Conservation (phyloP, 371 early-diverging fungal species). For the Mortierella polycephala region DNA sequence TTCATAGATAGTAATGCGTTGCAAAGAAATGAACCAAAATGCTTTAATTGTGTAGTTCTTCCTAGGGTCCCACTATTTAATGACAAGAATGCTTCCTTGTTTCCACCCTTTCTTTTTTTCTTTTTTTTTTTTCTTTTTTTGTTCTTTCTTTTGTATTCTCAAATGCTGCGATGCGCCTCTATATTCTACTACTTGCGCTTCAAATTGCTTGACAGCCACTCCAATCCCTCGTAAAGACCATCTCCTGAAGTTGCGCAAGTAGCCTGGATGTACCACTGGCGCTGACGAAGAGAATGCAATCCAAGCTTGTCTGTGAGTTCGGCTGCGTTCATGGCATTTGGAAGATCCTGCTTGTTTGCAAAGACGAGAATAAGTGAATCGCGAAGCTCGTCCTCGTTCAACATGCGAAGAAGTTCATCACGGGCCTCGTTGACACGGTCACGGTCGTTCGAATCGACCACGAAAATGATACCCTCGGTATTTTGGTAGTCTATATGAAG, state of each 20-base stretch:
- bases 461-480: conserved; percentile 94
- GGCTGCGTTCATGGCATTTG: conserved; percentile 86
- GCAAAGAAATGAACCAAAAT: not conserved
- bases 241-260: conserved; percentile 95
- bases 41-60: not conserved
- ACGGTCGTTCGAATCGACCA: conserved; percentile 94
- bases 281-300: conserved; percentile 81
- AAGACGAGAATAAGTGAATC: conserved; percentile 86
- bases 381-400: conserved; percentile 89
- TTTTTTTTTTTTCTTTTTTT: conserved; percentile 12
- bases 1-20: too few relatives aligned
- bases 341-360: conserved; percentile 94
- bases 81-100: conserved; percentile 5
- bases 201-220: conserved; percentile 77
- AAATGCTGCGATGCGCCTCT: not conserved
- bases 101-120: conserved; percentile 5
- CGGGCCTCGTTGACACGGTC: conserved; percentile 91
- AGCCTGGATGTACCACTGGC: conserved; percentile 94
- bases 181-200: conserved; percentile 38
- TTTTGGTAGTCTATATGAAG: conserved; percentile 78
- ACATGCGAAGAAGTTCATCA: conserved; percentile 88
- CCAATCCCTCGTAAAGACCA: conserved; percentile 94
- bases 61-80: not conserved
- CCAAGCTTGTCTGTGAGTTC: conserved; percentile 90
- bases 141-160: conserved; percentile 5